Evolutionary conservation across 352 stramenopile genomes (phyloP), one percentile per base, ranked within the genome.

Genomic region (Phytophthora syringae): DNA sequence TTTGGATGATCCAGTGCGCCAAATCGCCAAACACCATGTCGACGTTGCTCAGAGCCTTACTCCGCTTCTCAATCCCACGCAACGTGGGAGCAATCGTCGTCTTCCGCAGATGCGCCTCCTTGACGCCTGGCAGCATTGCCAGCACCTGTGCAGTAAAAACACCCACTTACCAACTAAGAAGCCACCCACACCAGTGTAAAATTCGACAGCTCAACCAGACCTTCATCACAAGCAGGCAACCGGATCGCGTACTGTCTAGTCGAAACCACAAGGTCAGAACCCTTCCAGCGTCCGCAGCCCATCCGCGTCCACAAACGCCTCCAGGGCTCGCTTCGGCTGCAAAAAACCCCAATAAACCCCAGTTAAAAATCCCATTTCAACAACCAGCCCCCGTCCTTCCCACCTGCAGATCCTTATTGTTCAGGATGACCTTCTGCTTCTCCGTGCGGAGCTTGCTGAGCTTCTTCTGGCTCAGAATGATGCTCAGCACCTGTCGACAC

Each of bases 391-490:
- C 20, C 18, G 3, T 18, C 24, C 27, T 22, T 12, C 40, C 30
- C 37, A 84, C 78, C 67, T 86, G 76, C 22, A 91, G 59, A 42
- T 89, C 82, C 43, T 86, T 79, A 60, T 92, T 92, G 52, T 72
- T 74, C n/a, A 92, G 52, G 5, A 86, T 59, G 5, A 72, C 55
- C 15, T 78, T 64, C 45, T 90, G 83, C 65, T 89, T 86, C 44
- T 89, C 80, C 1, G 77, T 77, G 22, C 71, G 72, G 37, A 71
- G 49, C 48, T 76, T 76, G 39, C 76, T 74, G 44, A 83, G 69
- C 16, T 68, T 74, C 47, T 80, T 78, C 53, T 92, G 83, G 9
- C 60, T 78, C 27, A 92, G 15, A 36, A 92, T 80, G 13, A 82
- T 77, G 2, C 60, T 49, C 22, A 92, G 51, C 44, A 90, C 70